A percentile compares a stretch with the other conserved stretches of the same genome.
Conservation (phyloP, 768 basidiomycete genomes). For the Agaricus blazei region DNA sequence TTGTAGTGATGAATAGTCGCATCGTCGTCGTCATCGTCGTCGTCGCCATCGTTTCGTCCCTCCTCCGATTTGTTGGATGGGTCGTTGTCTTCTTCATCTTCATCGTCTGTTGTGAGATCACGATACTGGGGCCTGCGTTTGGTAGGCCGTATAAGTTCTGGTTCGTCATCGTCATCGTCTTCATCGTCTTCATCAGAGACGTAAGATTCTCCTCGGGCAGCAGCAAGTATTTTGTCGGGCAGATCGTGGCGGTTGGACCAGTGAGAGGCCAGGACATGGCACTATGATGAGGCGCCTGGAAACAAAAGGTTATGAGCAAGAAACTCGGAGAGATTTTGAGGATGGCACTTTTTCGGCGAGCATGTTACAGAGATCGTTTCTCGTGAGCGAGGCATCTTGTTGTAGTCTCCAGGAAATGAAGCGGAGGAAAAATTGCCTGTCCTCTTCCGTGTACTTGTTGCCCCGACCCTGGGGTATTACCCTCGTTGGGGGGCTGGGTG, state of each 20-base stretch:
- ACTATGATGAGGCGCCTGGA: slow-evolving; percentile 63
- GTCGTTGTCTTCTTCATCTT: slow-evolving; percentile 18
- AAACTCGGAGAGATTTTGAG: background rate
- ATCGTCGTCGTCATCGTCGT: slow-evolving; percentile 28
- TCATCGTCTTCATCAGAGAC: slow-evolving; percentile 19
- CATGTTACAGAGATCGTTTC: slow-evolving; percentile 47
- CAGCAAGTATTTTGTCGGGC: slow-evolving; percentile 59
- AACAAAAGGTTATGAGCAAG: background rate
- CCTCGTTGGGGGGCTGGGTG: slow-evolving; percentile 60
- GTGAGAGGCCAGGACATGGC: slow-evolving; percentile 57
- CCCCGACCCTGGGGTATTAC: slow-evolving; percentile 45
- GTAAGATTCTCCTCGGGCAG: slow-evolving; percentile 28
- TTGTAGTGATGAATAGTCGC: slow-evolving; percentile 29
- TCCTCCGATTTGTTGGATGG: slow-evolving; percentile 17
- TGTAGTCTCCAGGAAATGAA: slow-evolving; percentile 61
- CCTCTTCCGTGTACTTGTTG: slow-evolving; percentile 62
- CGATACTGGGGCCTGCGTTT: slow-evolving; percentile 15
- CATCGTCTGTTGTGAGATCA: slow-evolving; percentile 21
- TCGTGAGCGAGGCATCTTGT: slow-evolving; percentile 45
- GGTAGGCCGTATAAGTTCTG: slow-evolving; percentile 10
- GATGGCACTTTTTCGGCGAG: slow-evolving; percentile 51
- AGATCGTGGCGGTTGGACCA: slow-evolving; percentile 64
- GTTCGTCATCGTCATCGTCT: slow-evolving; percentile 15
- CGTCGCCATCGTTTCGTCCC: slow-evolving; percentile 12
- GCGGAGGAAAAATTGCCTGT: slow-evolving; percentile 61